phyloP scores from a whole-genome alignment of 2,329 filamentous ascomycete genomes.

The Alternaria ethzedia region DNA sequence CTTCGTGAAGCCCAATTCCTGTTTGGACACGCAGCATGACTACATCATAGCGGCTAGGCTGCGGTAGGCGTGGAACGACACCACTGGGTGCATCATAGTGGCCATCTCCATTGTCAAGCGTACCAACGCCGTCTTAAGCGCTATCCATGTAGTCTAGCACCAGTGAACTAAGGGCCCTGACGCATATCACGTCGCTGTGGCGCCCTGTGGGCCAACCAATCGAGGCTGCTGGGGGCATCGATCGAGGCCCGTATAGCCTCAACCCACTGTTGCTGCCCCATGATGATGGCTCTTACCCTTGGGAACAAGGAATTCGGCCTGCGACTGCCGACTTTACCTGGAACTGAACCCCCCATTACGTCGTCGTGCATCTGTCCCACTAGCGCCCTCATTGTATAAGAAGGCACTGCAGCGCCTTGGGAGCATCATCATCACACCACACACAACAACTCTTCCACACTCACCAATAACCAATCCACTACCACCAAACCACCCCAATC shows the following conservation, averaged over 20 bases:
- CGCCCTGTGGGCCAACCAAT: constrained; percentile 5
- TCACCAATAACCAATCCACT: neutral
- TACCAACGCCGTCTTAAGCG: constrained; percentile 15
- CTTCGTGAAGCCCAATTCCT: constrained; percentile 1
- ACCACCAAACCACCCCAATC: neutral
- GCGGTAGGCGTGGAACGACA: constrained; percentile 11
- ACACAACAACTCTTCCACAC: constrained; percentile 14
- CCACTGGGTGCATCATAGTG: constrained; percentile 12
- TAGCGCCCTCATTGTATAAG: constrained; percentile 25
- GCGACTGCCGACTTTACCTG: neutral
- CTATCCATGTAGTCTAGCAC: constrained; percentile 15
- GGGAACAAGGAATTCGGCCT: neutral
- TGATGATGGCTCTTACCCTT: constrained; percentile 1
- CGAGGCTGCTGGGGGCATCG: constrained; percentile 3
- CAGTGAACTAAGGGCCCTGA: constrained; percentile 15
- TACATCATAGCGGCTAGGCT: constrained; percentile 8
- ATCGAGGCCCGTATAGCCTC: constrained; percentile 8
- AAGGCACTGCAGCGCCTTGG: constrained; percentile 10
- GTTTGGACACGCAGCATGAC: constrained; percentile 10
- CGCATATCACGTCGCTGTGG: constrained; percentile 16
- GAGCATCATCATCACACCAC: constrained; percentile 18
- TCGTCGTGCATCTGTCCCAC: constrained; percentile 22
- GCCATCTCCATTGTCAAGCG: constrained; percentile 19
- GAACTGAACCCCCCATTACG: constrained; percentile 28
- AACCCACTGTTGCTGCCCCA: constrained; percentile 4